Evolutionary conservation across 805 yeast genomes (phyloP).

Genomic region (Teunomyces atbi): DNA sequence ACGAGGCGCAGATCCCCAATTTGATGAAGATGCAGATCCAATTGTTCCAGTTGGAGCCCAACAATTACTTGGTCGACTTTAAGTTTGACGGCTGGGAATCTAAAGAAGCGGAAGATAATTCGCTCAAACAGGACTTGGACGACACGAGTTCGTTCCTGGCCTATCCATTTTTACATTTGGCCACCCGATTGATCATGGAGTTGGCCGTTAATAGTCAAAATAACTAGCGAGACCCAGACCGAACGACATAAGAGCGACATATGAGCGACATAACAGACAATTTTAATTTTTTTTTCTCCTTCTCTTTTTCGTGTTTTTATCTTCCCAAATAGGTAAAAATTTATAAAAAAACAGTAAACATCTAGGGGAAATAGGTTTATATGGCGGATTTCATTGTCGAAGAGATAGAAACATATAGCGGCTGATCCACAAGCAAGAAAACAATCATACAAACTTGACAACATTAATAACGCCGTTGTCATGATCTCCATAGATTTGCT

Average conservation of each 20-base stretch:
- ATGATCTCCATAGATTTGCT: slow-evolving; percentile 14
- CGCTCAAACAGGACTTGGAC: slow-evolving; percentile 46
- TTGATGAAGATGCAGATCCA: slow-evolving; percentile 97
- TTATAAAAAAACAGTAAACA: slow-evolving; percentile 5
- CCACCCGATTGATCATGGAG: slow-evolving; percentile 92
- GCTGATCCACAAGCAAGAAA: neutral
- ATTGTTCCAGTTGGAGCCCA: slow-evolving; percentile 91
- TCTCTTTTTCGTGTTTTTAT: neutral
- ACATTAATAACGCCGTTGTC: neutral
- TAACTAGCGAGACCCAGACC: slow-evolving; percentile 15
- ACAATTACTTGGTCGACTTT: slow-evolving; percentile 93
- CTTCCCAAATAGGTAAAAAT: slow-evolving; percentile 10
- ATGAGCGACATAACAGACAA: neutral
- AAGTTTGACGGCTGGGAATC: slow-evolving; percentile 97
- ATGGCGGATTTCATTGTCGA: slow-evolving; percentile 1
- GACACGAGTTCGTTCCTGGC: slow-evolving; percentile 91
- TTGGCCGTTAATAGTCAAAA: slow-evolving; percentile 89
- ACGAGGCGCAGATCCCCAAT: slow-evolving; percentile 50
- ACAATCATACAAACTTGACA: neutral
- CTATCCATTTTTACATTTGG: slow-evolving; percentile 89
- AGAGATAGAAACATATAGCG: neutral
- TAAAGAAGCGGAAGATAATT: slow-evolving; percentile 15
- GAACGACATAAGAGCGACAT: neutral
- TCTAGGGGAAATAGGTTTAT: slow-evolving; percentile 1
- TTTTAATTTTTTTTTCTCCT: neutral